Evolutionary conservation across 2,329 filamentous ascomycete genomes (phyloP).

Genomic region (Dactylonectria macrodidyma): DNA sequence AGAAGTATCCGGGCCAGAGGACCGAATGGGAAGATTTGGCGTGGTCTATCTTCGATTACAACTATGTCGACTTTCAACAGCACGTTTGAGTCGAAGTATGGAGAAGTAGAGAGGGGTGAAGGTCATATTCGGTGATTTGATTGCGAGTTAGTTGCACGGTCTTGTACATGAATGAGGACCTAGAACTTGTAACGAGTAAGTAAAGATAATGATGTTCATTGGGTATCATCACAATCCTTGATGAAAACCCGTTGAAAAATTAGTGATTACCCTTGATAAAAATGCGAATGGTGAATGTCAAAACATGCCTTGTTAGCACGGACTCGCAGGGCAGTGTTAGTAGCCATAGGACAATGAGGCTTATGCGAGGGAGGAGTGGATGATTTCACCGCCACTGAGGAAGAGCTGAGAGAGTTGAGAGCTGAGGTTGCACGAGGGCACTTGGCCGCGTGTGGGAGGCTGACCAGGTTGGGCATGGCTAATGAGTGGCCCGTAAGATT

Average conservation of each 20-base stretch:
- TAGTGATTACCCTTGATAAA: neutral
- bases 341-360: constrained; percentile 3
- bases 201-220: neutral
- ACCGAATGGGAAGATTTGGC: neutral
- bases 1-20: neutral
- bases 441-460: neutral
- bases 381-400: constrained; percentile 24
- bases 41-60: constrained; percentile 5
- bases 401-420: constrained; percentile 15
- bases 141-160: neutral
- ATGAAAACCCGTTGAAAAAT: too few species aligned
- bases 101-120: neutral
- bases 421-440: constrained; percentile 14
- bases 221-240: too few species aligned
- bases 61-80: constrained; percentile 8
- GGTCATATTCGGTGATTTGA: neutral
- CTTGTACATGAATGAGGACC: neutral
- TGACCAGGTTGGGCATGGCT: neutral
- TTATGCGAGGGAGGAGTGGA: constrained; percentile 3
- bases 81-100: neutral
- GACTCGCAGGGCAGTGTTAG: neutral
- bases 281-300: too few species aligned
- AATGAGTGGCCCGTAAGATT: constrained; percentile 2
- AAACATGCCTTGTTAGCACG: neutral
- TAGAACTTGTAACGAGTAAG: neutral